phyloP scores from a whole-genome alignment of 2,329 filamentous ascomycete genomes.

The Penicillium sp. region DNA sequence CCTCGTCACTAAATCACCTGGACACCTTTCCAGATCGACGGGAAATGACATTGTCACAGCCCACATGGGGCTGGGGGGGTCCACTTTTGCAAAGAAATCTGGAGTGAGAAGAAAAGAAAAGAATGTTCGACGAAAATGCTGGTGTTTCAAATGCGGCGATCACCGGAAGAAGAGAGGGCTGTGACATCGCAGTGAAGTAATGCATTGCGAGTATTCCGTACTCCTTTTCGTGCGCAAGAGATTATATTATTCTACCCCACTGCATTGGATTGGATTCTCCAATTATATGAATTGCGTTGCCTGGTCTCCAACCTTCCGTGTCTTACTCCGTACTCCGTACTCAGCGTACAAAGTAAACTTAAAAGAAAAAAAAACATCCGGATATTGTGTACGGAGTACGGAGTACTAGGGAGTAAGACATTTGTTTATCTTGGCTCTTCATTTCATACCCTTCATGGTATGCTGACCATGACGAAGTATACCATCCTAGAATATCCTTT shows the following conservation, averaged over 20 bases:
- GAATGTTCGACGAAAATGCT: conserved; percentile 16
- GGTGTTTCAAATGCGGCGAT: conserved; percentile 9
- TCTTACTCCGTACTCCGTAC: too few species aligned
- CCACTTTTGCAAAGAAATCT: background rate
- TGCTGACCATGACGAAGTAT: background rate
- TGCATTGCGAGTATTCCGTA: background rate
- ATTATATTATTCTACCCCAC: background rate
- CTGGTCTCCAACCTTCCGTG: background rate
- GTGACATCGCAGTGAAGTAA: conserved; percentile 3
- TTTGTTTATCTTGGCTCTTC: background rate
- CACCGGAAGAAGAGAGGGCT: background rate
- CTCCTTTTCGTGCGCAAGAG: too few species aligned
- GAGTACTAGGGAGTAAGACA: background rate
- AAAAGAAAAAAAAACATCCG: too few species aligned
- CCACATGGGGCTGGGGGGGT: background rate
- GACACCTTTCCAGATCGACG: background rate
- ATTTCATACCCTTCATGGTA: too few species aligned
- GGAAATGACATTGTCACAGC: background rate
- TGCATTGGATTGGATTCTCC: background rate
- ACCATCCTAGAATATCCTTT: background rate
- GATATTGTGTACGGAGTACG: background rate
- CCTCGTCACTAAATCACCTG: background rate
- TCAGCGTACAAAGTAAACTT: too few species aligned
- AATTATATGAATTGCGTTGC: conserved; percentile 1
- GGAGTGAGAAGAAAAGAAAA: conserved; percentile 1